phyloP scores from a whole-genome alignment of 2,329 filamentous ascomycete species.

The Cladosporium sp. region DNA sequence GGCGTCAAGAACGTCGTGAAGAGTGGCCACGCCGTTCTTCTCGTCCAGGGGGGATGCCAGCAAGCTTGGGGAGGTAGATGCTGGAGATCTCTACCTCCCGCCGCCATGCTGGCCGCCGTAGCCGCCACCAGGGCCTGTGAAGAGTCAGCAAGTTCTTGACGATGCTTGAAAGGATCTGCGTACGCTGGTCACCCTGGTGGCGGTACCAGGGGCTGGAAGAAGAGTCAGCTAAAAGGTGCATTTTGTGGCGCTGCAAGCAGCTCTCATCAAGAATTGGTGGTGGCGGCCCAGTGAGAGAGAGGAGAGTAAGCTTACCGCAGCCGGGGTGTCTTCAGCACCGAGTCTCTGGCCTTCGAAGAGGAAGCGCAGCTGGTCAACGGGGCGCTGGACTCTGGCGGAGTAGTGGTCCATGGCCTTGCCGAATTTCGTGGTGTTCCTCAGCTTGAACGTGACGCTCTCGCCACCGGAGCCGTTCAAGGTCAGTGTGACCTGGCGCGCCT shows the following conservation, averaged over 20 bases:
- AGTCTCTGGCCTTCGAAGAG: slow-evolving; percentile 30
- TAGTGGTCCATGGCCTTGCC: slow-evolving; percentile 29
- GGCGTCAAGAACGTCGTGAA: slow-evolving; percentile 93
- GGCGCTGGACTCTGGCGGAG: slow-evolving; percentile 20
- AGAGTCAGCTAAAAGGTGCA: too few species aligned
- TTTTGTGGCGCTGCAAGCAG: too few species aligned
- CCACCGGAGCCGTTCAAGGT: too few species aligned
- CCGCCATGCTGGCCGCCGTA: slow-evolving; percentile 30
- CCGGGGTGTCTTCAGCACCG: slow-evolving; percentile 21
- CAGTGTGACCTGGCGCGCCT: too few species aligned
- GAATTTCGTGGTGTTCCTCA: slow-evolving; percentile 29
- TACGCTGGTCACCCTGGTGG: slow-evolving; percentile 12
- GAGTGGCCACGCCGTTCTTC: slow-evolving; percentile 81
- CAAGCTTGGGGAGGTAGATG: slow-evolving; percentile 58
- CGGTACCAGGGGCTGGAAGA: slow-evolving; percentile 6
- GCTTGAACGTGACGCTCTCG: not conserved
- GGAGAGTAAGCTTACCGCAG: slow-evolving; percentile 20
- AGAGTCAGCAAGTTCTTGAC: slow-evolving; percentile 7
- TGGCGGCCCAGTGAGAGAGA: too few species aligned
- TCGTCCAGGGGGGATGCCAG: slow-evolving; percentile 97
- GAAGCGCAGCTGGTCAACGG: slow-evolving; percentile 24
- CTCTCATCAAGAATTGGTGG: too few species aligned
- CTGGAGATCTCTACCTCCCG: slow-evolving; percentile 18
- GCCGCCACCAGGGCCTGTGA: slow-evolving; percentile 30
- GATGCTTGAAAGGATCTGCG: not conserved